phyloP scores from a whole-genome alignment of 345 rosid species.

The Punica granatum region DNA sequence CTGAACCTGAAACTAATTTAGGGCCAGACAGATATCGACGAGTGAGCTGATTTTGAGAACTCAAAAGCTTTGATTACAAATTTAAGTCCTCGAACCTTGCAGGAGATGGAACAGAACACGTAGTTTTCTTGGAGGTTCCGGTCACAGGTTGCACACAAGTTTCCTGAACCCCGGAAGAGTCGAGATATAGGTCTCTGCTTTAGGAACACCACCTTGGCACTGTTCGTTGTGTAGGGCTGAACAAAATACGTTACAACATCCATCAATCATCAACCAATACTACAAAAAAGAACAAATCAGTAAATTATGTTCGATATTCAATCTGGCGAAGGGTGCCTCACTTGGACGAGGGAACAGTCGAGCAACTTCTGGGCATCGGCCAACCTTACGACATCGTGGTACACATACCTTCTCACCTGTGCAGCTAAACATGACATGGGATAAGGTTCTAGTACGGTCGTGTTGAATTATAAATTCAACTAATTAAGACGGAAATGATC shows the following conservation, averaged over 20 bases:
- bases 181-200: constrained; percentile 69
- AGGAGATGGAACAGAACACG: constrained; percentile 71
- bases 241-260: too few species aligned
- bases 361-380: constrained; percentile 63
- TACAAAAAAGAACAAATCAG: not conserved
- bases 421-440: too few species aligned
- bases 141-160: constrained; percentile 59
- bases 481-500: too few species aligned
- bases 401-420: constrained; percentile 88
- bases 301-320: too few species aligned
- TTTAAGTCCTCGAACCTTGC: constrained; percentile 95
- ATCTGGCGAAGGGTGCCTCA: constrained; percentile 10
- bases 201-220: constrained; percentile 76
- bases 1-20: too few species aligned
- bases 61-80: too few species aligned
- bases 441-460: too few species aligned
- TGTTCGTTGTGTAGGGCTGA: constrained; percentile 79
- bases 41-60: too few species aligned
- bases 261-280: too few species aligned
- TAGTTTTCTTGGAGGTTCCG: constrained; percentile 63
- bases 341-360: constrained; percentile 79
- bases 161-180: constrained; percentile 59
- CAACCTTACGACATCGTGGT: constrained; percentile 65
- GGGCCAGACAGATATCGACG: too few species aligned
- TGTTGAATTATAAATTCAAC: too few species aligned